Percentiles rank a stretch among this genome's conserved stretches.
These are phyloP conservation scores for Penicillium brasilianum DNA, from an alignment of 2,329 filamentous ascomycete genomes.

Conservation along the genomic window DNA sequence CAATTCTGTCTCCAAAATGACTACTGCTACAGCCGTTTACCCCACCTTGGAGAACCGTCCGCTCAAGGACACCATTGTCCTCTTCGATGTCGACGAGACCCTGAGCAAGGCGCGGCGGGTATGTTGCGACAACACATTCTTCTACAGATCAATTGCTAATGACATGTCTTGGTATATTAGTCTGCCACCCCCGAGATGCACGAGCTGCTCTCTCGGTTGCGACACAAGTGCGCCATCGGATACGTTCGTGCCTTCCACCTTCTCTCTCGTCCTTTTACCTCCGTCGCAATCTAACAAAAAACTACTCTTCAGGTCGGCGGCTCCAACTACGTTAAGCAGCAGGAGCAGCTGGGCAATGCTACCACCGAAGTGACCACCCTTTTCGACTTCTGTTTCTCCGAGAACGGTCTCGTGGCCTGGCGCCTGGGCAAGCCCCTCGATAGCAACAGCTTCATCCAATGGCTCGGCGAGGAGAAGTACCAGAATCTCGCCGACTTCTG, in stretches of 20 bases:
- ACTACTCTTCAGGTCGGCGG: conserved; percentile 67
- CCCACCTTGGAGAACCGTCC: conserved; percentile 82
- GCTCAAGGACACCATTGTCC: conserved; percentile 87
- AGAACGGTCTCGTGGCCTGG: conserved; percentile 93
- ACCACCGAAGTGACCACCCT: conserved; percentile 74
- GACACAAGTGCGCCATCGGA: conserved; percentile 58
- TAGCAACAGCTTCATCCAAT: conserved; percentile 85
- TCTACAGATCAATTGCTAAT: conserved; percentile 12
- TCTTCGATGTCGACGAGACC: conserved; percentile 96
- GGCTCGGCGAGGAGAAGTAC: conserved; percentile 82
- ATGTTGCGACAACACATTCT: conserved; percentile 38
- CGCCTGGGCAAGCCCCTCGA: conserved; percentile 77
- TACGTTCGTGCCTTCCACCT: conserved; percentile 31
- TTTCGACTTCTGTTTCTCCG: conserved; percentile 97
- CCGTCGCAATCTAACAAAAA: conserved; percentile 23
- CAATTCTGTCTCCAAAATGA: conserved; percentile 23
- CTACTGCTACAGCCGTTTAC: conserved; percentile 52
- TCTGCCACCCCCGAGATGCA: conserved; percentile 80
- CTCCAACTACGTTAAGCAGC: conserved; percentile 89
- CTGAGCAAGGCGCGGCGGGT: conserved; percentile 82
- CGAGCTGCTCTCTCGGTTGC: conserved; percentile 74
- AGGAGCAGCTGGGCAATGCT: conserved; percentile 84
- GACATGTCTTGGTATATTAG: conserved; percentile 48
- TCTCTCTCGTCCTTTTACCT: conserved; percentile 8
- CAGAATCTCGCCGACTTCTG: conserved; percentile 65